Evolutionary conservation across 352 stramenopile genomes (phyloP), one percentile per base, ranked within the genome.

Genomic region (Phytophthora cajani): DNA sequence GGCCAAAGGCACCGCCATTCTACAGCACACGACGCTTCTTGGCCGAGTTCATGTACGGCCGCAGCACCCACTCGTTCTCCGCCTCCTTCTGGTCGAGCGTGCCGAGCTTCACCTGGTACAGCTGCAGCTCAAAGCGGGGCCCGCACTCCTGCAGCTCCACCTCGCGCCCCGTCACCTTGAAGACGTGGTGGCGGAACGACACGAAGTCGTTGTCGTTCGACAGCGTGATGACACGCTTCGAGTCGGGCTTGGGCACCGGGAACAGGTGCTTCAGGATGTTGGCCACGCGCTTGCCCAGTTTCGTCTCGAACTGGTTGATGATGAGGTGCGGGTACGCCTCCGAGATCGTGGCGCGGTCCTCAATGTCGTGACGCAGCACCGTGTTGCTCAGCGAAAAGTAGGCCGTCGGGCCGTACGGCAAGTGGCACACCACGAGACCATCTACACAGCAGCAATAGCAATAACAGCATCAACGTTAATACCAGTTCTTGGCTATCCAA

Each of bases 241-340:
- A 94, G 75, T 99, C 98, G 19, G 87, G 64, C 76, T 99, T 98
- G 4, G 98, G 97, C 44, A 99, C 96, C 0, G 98, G 98, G 77
- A 99, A 99, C 32, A 99, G 75, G 79, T 99, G 97, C 82, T 99
- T 99, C 5, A 99, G 84, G 75, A 99, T 98, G 77, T 98, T 99
- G 57, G 90, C 89, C 33, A 99, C 93, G 50, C 98, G 93, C 70
- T 97, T 88, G 51, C 98, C 66, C 47, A 99, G 82, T 21, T 89
- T 66, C 12, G 95, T 98, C 54, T 97, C 84, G 67, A 99, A 99
- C 74, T 98, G 91, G 81, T 99, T 93, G 49, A 99, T 78, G 64
- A 99, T 99, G 56, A 99, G 81, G 80, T 99, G 96, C 38, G 96
- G 96, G 68, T 98, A 98, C 47, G 93, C 90, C 64, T 98, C 92